Evolutionary conservation across 345 rosid species (phyloP).

Genomic region (Citrus unshiu): DNA sequence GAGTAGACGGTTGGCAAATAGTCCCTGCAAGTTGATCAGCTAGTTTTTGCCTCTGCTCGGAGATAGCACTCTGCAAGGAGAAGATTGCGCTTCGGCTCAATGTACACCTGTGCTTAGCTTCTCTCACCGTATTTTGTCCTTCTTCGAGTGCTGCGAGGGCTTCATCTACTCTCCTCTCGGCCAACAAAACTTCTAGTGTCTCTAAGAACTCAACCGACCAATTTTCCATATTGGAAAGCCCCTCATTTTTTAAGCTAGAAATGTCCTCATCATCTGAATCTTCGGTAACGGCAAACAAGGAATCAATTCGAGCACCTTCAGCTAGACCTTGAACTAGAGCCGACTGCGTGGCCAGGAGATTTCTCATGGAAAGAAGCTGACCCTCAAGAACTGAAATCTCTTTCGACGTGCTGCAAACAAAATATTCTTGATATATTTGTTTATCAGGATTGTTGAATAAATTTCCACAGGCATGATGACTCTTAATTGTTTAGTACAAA

Average conservation of each 20-base stretch:
- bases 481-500: too few relatives aligned
- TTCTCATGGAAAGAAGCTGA: slow-evolving; percentile 83
- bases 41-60: slow-evolving; percentile 58
- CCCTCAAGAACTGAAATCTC: slow-evolving; percentile 90
- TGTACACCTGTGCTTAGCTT: slow-evolving; percentile 35
- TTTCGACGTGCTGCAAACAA: slow-evolving; percentile 61
- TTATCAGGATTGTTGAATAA: not conserved
- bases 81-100: slow-evolving; percentile 38
- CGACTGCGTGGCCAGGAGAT: slow-evolving; percentile 74
- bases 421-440: not conserved
- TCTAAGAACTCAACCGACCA: slow-evolving; percentile 66
- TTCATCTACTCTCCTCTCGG: slow-evolving; percentile 82
- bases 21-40: slow-evolving; percentile 75
- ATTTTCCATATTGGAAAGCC: slow-evolving; percentile 49
- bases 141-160: slow-evolving; percentile 70
- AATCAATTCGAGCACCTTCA: slow-evolving; percentile 54
- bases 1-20: slow-evolving; percentile 59
- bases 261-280: slow-evolving; percentile 47
- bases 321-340: slow-evolving; percentile 78
- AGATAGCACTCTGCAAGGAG: slow-evolving; percentile 45
- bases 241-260: slow-evolving; percentile 28
- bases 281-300: slow-evolving; percentile 45
- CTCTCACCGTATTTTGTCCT: slow-evolving; percentile 52
- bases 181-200: slow-evolving; percentile 70
- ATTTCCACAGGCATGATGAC: not conserved